phyloP scores from a whole-genome alignment of 2,329 filamentous ascomycete species.

The Alternaria sp. region DNA sequence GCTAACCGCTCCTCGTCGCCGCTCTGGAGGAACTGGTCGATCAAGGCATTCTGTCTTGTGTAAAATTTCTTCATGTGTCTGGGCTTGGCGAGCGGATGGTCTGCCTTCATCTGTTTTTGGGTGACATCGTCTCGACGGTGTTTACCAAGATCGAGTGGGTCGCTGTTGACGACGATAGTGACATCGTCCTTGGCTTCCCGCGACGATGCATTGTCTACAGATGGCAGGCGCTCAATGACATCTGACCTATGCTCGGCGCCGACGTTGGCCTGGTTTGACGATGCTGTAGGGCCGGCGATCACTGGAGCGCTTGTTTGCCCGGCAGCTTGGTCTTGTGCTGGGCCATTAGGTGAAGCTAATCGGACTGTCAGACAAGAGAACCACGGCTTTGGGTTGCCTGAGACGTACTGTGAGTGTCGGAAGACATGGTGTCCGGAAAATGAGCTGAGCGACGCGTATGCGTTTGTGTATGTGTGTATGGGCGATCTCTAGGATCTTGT shows the following conservation, averaged over 20 bases:
- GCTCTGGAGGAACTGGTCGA: constrained; percentile 62
- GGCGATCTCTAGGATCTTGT: constrained; percentile 32
- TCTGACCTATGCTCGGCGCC: constrained; percentile 33
- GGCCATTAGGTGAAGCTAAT: constrained; percentile 40
- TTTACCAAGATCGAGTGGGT: constrained; percentile 51
- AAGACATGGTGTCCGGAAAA: constrained; percentile 41
- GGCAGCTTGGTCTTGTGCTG: constrained; percentile 38
- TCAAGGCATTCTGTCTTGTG: constrained; percentile 52
- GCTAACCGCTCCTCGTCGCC: constrained; percentile 64
- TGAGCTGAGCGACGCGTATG: constrained; percentile 23
- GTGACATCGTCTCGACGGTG: constrained; percentile 49
- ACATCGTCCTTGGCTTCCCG: constrained; percentile 35
- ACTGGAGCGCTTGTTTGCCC: constrained; percentile 41
- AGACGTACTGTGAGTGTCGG: constrained; percentile 45
- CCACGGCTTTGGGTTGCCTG: constrained; percentile 22
- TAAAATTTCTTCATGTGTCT: constrained; percentile 49
- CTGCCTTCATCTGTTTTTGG: constrained; percentile 57
- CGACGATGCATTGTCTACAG: constrained; percentile 28
- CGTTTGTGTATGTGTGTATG: constrained; percentile 20
- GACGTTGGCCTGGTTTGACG: constrained; percentile 33
- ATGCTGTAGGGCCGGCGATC: constrained; percentile 27
- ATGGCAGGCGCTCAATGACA: constrained; percentile 37
- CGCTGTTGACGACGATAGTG: constrained; percentile 30
- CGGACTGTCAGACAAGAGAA: constrained; percentile 33
- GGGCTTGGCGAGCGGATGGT: constrained; percentile 17